Percentiles rank a stretch among this genome's conserved stretches.
phyloP scores from a whole-genome alignment of 106 monocot genomes.

The Acorus calamus region DNA sequence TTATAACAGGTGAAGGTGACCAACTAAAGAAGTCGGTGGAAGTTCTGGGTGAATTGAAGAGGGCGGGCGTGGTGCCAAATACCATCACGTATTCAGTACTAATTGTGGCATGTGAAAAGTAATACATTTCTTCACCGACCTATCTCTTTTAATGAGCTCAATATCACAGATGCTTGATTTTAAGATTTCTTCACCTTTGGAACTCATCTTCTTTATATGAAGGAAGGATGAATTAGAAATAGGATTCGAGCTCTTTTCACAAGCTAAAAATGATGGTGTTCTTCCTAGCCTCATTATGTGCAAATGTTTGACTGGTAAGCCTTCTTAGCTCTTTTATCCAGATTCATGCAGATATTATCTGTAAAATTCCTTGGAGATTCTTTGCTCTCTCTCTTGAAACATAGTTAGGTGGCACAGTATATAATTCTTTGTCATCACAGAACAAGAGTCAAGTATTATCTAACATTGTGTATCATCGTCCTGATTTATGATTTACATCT shows the following conservation, averaged over 20 bases:
- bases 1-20: slow-evolving; percentile 70
- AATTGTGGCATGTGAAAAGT: slow-evolving; percentile 93
- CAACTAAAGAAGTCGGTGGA: slow-evolving; percentile 59
- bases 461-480: no score
- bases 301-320: slow-evolving; percentile 68
- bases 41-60: slow-evolving; percentile 68
- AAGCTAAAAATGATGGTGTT: slow-evolving; percentile 54
- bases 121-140: slow-evolving; percentile 8
- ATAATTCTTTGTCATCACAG: no score
- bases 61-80: slow-evolving; percentile 67
- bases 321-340: not conserved
- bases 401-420: no score
- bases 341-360: not conserved
- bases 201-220: slow-evolving; percentile 16
- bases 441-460: no score
- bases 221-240: slow-evolving; percentile 77
- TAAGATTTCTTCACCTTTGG: not conserved
- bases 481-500: no score
- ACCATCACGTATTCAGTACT: slow-evolving; percentile 68
- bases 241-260: slow-evolving; percentile 47
- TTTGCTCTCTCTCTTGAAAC: not conserved
- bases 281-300: slow-evolving; percentile 56
- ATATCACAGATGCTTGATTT: no score
- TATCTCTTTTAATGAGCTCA: not conserved
- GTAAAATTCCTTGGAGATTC: not conserved